These are phyloP conservation scores for Gonapodya sp. DNA, from an alignment of 192 early-diverging fungal genomes.

Conservation along the genomic window DNA sequence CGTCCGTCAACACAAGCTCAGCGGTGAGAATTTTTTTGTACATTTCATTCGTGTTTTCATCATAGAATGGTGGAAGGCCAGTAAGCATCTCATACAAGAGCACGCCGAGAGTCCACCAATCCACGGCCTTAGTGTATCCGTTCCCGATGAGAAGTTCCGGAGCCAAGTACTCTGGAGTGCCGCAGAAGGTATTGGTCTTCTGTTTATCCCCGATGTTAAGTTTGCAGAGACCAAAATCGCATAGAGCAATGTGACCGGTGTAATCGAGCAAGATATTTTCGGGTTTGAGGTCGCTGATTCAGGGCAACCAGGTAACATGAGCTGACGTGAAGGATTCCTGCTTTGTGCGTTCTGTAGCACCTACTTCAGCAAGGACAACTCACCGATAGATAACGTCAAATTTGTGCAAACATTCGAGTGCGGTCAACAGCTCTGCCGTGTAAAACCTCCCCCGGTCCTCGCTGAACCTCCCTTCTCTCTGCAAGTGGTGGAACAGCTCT, in stretches of 20 bases:
- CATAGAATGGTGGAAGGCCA: conserved; percentile 85
- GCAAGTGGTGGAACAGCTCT: conserved; percentile 47
- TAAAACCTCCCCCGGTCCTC: conserved; percentile 41
- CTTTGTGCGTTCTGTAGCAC: conserved; percentile 13
- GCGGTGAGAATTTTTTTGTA: conserved; percentile 75
- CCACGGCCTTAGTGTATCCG: conserved; percentile 85
- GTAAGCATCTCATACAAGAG: conserved; percentile 85
- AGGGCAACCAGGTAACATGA: not conserved
- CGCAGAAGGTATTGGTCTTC: conserved; percentile 88
- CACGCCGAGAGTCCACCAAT: conserved; percentile 97
- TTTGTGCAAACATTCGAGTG: conserved; percentile 85
- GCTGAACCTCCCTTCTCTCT: conserved; percentile 15
- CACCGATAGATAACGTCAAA: conserved; percentile 76
- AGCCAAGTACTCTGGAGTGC: conserved; percentile 78
- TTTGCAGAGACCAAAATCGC: conserved; percentile 92
- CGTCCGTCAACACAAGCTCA: conserved; percentile 73
- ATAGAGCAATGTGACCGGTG: conserved; percentile 86
- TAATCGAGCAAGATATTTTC: conserved; percentile 93
- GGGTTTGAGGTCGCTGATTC: conserved; percentile 76
- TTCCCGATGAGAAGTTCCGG: conserved; percentile 33
- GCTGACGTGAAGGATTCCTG: not conserved
- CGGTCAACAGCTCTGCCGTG: conserved; percentile 80
- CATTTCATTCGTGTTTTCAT: conserved; percentile 91
- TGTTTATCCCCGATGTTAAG: conserved; percentile 89
- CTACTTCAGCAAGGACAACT: too few relatives aligned